Evolutionary conservation across 805 yeast species (phyloP).

Genomic region (Lachancea meyersii): DNA sequence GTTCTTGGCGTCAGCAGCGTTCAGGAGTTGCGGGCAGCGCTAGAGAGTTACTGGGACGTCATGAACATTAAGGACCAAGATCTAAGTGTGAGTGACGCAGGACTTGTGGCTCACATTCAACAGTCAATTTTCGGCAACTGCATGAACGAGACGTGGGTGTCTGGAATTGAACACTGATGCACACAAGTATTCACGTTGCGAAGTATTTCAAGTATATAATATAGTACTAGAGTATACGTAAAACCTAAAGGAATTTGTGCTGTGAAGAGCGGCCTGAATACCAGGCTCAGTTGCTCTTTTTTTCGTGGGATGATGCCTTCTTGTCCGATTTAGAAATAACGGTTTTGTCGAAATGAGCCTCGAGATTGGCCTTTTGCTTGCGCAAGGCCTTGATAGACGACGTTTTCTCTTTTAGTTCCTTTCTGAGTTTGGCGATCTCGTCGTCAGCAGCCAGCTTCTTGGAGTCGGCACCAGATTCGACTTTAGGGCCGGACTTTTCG

Average conservation of each 20-base stretch:
- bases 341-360: constrained; percentile 40
- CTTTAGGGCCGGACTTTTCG: constrained; percentile 13
- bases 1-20: constrained; percentile 73
- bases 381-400: constrained; percentile 42
- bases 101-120: constrained; percentile 40
- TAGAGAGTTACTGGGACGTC: constrained; percentile 49
- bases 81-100: constrained; percentile 39
- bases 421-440: constrained; percentile 34
- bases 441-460: constrained; percentile 8
- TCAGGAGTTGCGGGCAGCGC: constrained; percentile 58
- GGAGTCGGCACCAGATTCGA: constrained; percentile 10
- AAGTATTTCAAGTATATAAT: too few relatives aligned
- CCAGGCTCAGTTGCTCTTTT: constrained; percentile 29
- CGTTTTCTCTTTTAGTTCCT: constrained; percentile 37
- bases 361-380: constrained; percentile 47
- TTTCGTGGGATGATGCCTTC: constrained; percentile 7
- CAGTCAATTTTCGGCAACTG: constrained; percentile 44
- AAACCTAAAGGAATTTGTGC: too few relatives aligned
- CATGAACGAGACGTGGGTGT: constrained; percentile 60
- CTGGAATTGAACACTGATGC: constrained; percentile 34
- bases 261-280: too few relatives aligned
- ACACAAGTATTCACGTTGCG: too few relatives aligned
- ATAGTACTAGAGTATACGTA: too few relatives aligned
- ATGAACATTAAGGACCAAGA: constrained; percentile 24
- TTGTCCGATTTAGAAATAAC: constrained; percentile 24